Conservation (phyloP, 352 stramenopile genomes). For the Ophiocytium majus region DNA sequence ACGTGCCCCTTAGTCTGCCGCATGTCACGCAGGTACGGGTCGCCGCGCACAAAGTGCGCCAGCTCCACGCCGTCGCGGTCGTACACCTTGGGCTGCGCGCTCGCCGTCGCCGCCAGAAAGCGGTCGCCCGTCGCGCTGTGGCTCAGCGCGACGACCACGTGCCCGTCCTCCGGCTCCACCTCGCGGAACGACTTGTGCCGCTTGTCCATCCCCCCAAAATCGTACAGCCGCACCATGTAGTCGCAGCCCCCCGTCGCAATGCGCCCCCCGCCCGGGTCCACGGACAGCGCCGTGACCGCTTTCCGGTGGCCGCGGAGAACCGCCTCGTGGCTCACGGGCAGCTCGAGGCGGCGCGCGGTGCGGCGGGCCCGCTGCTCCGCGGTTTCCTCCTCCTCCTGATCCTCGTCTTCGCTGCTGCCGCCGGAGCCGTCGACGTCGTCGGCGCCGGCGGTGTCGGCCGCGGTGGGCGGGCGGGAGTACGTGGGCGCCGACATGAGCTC, state of each 20-base stretch:
- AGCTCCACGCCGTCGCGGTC: constrained; percentile 59
- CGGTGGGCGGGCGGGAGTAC: constrained; percentile 3
- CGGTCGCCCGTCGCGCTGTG: constrained; percentile 66
- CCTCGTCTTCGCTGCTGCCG: constrained; percentile 50
- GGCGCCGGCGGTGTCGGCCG: neutral
- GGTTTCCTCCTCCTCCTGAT: constrained; percentile 47
- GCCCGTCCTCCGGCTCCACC: constrained; percentile 64
- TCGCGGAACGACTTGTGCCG: constrained; percentile 60
- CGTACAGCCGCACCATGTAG: constrained; percentile 68
- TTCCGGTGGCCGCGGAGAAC: constrained; percentile 58
- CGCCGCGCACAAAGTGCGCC: constrained; percentile 72
- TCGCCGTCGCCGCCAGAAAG: constrained; percentile 69
- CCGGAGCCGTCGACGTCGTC: constrained; percentile 32
- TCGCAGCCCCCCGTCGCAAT: constrained; percentile 70
- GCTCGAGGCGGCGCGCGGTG: constrained; percentile 41
- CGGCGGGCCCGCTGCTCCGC: constrained; percentile 34
- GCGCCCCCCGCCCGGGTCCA: constrained; percentile 70
- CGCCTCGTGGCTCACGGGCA: constrained; percentile 60
- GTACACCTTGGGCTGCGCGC: constrained; percentile 65
- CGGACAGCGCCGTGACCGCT: constrained; percentile 62
- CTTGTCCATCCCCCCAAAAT: constrained; percentile 77
- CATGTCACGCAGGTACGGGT: constrained; percentile 74
- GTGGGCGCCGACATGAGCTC: constrained; percentile 32
- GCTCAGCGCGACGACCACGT: constrained; percentile 63
- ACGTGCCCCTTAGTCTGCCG: constrained; percentile 73